A percentile compares a stretch with the other conserved stretches of the same genome.
phyloP scores from a whole-genome alignment of 805 yeast species.

The Wickerhamiella kurtzmanii region DNA sequence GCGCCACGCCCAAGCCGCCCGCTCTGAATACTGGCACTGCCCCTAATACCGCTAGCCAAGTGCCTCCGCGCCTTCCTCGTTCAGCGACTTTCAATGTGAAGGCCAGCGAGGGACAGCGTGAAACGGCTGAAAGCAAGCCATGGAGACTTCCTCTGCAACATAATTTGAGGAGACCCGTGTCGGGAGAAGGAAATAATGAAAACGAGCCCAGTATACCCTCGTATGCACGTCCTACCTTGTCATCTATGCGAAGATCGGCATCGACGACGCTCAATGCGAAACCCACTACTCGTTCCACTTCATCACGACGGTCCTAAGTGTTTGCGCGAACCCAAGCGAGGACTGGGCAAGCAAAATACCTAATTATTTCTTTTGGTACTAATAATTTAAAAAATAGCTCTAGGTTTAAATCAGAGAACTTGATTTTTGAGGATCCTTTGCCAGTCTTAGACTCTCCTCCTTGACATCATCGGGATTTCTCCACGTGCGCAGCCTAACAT shows the following conservation, averaged over 20 bases:
- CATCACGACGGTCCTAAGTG: too few relatives aligned
- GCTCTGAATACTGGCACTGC: too few relatives aligned
- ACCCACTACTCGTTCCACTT: too few relatives aligned
- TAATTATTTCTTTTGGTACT: not conserved
- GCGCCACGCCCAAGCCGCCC: too few relatives aligned
- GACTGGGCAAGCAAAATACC: not conserved
- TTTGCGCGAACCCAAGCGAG: too few relatives aligned
- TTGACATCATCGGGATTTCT: constrained; percentile 30
- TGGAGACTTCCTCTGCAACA: not conserved
- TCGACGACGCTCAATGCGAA: not conserved
- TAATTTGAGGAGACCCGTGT: not conserved
- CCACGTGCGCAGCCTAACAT: constrained; percentile 33
- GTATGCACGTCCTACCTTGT: not conserved
- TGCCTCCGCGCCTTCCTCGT: too few relatives aligned
- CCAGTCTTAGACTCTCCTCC: constrained; percentile 21
- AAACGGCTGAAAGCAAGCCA: too few relatives aligned
- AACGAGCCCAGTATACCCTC: not conserved
- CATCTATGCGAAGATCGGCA: not conserved
- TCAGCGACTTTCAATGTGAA: too few relatives aligned
- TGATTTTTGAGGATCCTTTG: constrained; percentile 4
- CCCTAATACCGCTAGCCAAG: too few relatives aligned
- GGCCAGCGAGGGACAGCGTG: too few relatives aligned
- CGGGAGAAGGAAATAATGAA: not conserved
- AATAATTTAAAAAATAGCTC: not conserved
- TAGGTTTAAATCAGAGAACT: not conserved